These are phyloP conservation scores for Penicillium concentricum DNA, from an alignment of 2,329 filamentous ascomycete species.

Conservation along the genomic window DNA sequence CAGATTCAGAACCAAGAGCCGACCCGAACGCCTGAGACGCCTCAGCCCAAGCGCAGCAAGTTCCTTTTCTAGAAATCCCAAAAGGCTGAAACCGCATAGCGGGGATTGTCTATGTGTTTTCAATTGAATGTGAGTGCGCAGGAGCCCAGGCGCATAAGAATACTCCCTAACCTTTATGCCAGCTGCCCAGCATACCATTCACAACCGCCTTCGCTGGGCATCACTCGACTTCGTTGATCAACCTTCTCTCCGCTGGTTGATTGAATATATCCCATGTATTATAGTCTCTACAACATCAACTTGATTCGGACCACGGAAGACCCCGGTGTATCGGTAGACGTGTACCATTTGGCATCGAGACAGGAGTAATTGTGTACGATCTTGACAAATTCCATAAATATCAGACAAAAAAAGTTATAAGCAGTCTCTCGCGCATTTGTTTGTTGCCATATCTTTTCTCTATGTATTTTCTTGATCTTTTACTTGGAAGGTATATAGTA, in stretches of 20 bases:
- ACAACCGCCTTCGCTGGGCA: neutral
- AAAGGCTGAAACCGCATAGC: neutral
- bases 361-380: neutral
- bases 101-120: neutral
- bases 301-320: neutral
- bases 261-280: conserved; percentile 24
- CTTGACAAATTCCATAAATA: neutral
- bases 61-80: neutral
- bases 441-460: neutral
- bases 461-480: neutral
- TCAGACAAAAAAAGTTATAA: neutral
- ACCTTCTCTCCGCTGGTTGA: conserved; percentile 18
- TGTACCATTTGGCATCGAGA: neutral
- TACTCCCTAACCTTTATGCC: neutral
- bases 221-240: neutral
- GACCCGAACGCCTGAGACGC: neutral
- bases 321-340: neutral
- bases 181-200: neutral
- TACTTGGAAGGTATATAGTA: too few species aligned
- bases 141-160: too few species aligned
- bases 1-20: neutral
- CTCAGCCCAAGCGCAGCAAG: neutral
- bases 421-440: neutral
- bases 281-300: conserved; percentile 28
- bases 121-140: neutral